Conservation (phyloP, 129 eudicot species). For the Flaveria brownii region DNA sequence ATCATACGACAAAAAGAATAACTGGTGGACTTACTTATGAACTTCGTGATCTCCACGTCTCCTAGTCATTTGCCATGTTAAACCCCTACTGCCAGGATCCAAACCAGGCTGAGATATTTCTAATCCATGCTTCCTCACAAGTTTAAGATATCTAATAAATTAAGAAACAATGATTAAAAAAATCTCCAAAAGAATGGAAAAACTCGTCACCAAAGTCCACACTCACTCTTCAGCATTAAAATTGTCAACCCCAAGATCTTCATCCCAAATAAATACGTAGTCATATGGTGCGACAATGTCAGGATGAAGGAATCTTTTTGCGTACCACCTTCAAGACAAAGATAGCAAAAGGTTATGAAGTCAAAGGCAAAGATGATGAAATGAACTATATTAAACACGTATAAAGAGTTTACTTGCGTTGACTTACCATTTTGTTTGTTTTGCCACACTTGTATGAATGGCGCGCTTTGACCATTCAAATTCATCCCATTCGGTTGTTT, state of each 20-base stretch:
- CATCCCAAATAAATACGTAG: constrained; percentile 93
- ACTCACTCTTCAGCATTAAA: constrained; percentile 89
- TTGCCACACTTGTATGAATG: constrained; percentile 69
- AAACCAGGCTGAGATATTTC: constrained; percentile 98
- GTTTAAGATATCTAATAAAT: constrained; percentile 62
- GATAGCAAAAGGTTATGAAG: not conserved
- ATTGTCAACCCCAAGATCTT: constrained; percentile 92
- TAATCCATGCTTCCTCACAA: constrained; percentile 82
- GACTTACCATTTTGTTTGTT: constrained; percentile 88
- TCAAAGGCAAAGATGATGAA: not conserved
- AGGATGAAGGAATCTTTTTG: constrained; percentile 92
- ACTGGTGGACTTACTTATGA: constrained; percentile 65
- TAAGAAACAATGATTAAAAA: not conserved
- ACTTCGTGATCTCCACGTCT: constrained; percentile 61
- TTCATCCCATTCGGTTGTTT: constrained; percentile 84
- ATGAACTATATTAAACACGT: constrained; percentile 5
- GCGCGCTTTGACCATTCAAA: constrained; percentile 91
- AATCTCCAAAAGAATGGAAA: not conserved
- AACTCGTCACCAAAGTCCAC: not conserved
- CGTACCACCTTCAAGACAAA: constrained; percentile 76
- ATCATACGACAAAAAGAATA: not conserved
- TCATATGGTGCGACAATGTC: constrained; percentile 89
- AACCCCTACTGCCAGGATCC: constrained; percentile 47
- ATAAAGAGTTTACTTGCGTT: not conserved
- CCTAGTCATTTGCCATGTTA: constrained; percentile 85